A percentile compares a stretch with the other conserved stretches of the same genome.
Conservation (phyloP, 1,284 basidiomycete genomes). For the Tranzscheliella williamsii region DNA sequence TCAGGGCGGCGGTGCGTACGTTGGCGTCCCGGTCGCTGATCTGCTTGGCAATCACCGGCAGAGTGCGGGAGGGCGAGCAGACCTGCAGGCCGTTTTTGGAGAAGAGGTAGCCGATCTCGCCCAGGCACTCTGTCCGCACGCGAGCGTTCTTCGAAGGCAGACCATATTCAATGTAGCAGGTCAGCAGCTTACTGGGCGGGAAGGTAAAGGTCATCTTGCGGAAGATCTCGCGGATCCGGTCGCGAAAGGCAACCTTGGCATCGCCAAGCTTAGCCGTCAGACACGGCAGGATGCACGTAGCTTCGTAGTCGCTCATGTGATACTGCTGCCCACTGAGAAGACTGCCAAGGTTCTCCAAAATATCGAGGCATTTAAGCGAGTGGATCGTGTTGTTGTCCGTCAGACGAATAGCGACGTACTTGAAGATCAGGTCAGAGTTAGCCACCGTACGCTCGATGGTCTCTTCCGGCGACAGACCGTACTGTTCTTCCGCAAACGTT, state of each 20-base stretch:
- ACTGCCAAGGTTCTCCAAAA: conserved; percentile 76
- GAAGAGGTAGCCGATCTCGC: conserved; percentile 77
- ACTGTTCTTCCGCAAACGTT: conserved; percentile 69
- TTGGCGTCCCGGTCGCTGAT: conserved; percentile 85
- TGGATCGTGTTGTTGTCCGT: conserved; percentile 93
- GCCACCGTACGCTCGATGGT: conserved; percentile 76
- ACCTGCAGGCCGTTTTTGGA: conserved; percentile 81
- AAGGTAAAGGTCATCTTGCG: conserved; percentile 64
- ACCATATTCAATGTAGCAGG: conserved; percentile 65
- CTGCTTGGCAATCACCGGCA: conserved; percentile 77
- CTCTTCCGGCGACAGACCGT: conserved; percentile 66
- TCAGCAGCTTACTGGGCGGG: conserved; percentile 86
- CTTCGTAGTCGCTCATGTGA: conserved; percentile 85
- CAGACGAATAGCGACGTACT: conserved; percentile 88
- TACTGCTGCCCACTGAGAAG: conserved; percentile 75
- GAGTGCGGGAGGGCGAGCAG: conserved; percentile 73
- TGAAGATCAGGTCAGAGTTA: conserved; percentile 88
- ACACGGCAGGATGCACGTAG: conserved; percentile 84
- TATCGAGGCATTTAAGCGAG: conserved; percentile 83
- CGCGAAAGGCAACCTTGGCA: conserved; percentile 62
- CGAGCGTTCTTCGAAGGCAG: conserved; percentile 86
- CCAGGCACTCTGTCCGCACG: conserved; percentile 80
- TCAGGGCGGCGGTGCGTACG: conserved; percentile 80
- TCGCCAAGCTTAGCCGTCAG: conserved; percentile 78
- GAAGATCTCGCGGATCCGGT: conserved; percentile 64